Conservation (phyloP, 176 grass and related monocot genomes). For the Oropetium thomaeum region DNA sequence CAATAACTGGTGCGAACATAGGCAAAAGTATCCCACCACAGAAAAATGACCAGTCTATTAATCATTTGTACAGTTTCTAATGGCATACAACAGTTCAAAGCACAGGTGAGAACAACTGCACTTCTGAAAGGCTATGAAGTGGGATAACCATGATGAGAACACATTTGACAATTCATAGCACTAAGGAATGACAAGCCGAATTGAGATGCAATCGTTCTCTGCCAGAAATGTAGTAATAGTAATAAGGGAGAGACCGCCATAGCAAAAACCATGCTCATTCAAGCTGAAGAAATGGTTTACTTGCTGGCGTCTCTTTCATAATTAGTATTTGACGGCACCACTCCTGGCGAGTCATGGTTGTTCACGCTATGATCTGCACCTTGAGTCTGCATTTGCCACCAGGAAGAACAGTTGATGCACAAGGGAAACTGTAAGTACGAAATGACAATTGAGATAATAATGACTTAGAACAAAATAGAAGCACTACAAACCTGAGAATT, state of each 20-base stretch:
- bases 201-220: constrained; percentile 34
- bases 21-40: background rate
- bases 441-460: background rate
- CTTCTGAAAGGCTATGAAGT: background rate
- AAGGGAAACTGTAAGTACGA: background rate
- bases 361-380: constrained; percentile 46
- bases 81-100: constrained; percentile 14
- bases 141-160: background rate
- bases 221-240: constrained; percentile 1
- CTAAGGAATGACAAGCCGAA: constrained; percentile 26
- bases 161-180: background rate
- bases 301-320: constrained; percentile 40
- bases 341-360: constrained; percentile 63
- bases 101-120: constrained; percentile 1
- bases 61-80: constrained; percentile 45
- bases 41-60: constrained; percentile 32
- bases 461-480: background rate
- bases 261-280: constrained; percentile 18
- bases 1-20: background rate
- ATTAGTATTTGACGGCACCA: constrained; percentile 56
- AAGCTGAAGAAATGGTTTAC: constrained; percentile 37
- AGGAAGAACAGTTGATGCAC: constrained; percentile 19
- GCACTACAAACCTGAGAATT: constrained; percentile 66
- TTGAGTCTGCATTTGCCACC: constrained; percentile 52
- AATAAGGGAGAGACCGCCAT: constrained; percentile 13